Base-by-base conservation (phyloP, 345 rosid genomes). In the Schrenkiella parvula region DNA sequence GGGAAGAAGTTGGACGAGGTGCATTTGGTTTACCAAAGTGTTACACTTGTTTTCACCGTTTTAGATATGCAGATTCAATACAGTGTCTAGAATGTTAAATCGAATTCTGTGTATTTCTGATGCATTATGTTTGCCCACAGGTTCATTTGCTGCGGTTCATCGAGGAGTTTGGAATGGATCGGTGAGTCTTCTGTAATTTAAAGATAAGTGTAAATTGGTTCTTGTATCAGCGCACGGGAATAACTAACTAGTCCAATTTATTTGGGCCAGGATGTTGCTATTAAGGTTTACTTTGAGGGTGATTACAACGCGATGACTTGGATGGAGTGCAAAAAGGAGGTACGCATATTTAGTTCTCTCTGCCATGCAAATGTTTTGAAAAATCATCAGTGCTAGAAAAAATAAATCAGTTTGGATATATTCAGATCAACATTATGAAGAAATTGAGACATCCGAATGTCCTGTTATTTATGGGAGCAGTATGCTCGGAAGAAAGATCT, bases 391-490 rank as follows among this genome's bases (percentile, higher is more conserved):
- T 22, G 26, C 12, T 21, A 21, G 41, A 46, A 25, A 44, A 35
- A 17, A 10, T 43, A 23, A 71, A 31, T 21, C 25, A 71, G 19
- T 34, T 65, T 21, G 46, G 53, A 35, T 46, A 21, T 56, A 42
- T 64, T 34, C 80, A 90, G 98, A 85, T 89, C 60, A 83, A 84
- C 63, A 86, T 93, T 42, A 90, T 93, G 96, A 89, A 80, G 81
- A 90, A 81, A 75, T 70, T 93, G 58, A 86, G 98, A 77, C 97
- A 93, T 80, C 97, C 98, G 5, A 90, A 93, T 71, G 96, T 90
- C 12, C 70, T 93, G 72, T 79, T 93, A 35, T 89, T 90, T 79
- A 93, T 93, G 97, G 98, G 98, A 82, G 97, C 97, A 3, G 88
- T 90, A 23, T 81, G 88, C 75, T 84, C 97, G 1, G 82, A 81